Evolutionary conservation across 139 green algal genomes (phyloP).

Genomic region (Gonium pectorale): DNA sequence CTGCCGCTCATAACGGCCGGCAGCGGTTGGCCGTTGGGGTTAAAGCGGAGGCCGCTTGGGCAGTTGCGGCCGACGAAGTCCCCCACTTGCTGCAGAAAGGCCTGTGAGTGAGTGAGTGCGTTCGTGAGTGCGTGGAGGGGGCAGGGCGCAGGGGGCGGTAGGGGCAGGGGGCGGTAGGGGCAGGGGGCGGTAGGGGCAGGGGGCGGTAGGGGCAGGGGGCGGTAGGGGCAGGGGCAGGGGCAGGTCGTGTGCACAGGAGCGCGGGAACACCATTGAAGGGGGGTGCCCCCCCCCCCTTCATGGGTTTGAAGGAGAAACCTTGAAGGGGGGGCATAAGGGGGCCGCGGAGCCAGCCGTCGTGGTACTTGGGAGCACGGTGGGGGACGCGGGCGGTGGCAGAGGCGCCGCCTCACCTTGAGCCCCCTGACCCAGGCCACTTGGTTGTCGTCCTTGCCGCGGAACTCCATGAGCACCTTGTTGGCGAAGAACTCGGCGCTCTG

Average conservation of each 20-base stretch:
- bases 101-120: conserved; percentile 57
- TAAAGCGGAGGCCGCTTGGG: conserved; percentile 10
- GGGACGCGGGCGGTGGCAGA: no score
- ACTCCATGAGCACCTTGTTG: conserved; percentile 91
- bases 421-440: conserved; percentile 79
- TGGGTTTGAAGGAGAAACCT: no score
- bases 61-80: conserved; percentile 19
- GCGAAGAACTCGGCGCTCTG: conserved; percentile 90
- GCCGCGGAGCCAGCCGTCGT: no score
- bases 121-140: not conserved
- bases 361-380: no score
- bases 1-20: not conserved
- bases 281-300: no score
- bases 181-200: no score
- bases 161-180: no score
- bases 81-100: conserved; percentile 30
- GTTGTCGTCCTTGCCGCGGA: conserved; percentile 62
- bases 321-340: no score
- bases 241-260: no score
- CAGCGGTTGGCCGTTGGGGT: conserved; percentile 18
- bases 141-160: not conserved
- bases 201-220: no score
- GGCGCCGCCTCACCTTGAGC: conserved; percentile 73
- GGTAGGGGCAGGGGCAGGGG: no score
- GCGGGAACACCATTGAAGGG: no score